Conservation (phyloP, 2,329 filamentous ascomycete genomes). For the Diaporthe nobilis region DNA sequence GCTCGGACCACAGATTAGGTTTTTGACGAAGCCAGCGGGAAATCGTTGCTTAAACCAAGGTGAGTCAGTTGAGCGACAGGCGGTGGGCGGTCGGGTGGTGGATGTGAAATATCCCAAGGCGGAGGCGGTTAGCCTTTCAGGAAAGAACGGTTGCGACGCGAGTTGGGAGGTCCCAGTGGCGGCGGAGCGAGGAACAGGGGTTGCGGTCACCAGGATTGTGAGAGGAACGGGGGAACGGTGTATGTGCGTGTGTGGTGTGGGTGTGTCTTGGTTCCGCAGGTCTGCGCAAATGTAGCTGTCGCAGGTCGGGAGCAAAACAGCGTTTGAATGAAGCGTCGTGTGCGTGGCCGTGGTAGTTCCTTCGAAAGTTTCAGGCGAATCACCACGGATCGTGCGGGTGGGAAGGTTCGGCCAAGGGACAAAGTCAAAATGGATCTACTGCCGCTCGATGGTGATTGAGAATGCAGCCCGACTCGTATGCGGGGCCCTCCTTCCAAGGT, state of each 20-base stretch:
- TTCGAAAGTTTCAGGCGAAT: constrained; percentile 28
- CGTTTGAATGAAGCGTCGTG: constrained; percentile 16
- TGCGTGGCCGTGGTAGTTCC: constrained; percentile 5
- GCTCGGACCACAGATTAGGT: constrained; percentile 32
- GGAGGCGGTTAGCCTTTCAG: neutral
- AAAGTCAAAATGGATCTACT: constrained; percentile 17
- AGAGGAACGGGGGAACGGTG: neutral
- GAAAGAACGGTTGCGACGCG: neutral
- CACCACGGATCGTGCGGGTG: constrained; percentile 23
- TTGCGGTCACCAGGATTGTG: constrained; percentile 25
- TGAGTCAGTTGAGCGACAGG: constrained; percentile 21
- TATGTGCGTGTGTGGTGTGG: neutral
- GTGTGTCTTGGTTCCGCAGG: constrained; percentile 15
- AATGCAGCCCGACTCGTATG: constrained; percentile 26
- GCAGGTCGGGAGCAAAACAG: constrained; percentile 18
- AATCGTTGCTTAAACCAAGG: constrained; percentile 25
- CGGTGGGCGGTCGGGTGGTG: neutral
- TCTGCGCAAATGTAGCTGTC: neutral
- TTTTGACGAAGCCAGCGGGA: constrained; percentile 29
- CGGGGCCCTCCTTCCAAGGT: constrained; percentile 13
- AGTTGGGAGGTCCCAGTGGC: constrained; percentile 4
- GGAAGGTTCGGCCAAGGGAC: constrained; percentile 28
- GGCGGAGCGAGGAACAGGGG: neutral
- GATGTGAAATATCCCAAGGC: neutral
- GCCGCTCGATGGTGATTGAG: constrained; percentile 9